Percentiles rank a stretch among this genome's conserved stretches.
These are phyloP conservation scores for Fraxinus greggii DNA, from an alignment of 305 asterid species.

Conservation along the genomic window DNA sequence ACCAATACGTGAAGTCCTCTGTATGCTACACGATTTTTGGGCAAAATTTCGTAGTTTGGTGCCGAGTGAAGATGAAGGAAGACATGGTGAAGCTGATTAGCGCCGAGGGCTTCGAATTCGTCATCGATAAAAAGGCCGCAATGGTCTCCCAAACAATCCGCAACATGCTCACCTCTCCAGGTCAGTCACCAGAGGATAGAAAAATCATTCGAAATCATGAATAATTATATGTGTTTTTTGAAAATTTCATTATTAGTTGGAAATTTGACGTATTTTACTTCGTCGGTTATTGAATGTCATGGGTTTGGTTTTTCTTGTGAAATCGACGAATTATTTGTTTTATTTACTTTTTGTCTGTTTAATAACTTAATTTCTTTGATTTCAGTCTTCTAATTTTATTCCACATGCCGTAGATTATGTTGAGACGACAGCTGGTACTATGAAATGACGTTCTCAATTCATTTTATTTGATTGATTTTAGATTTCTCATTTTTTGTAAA, in stretches of 20 bases:
- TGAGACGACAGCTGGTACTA: not conserved
- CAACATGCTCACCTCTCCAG: conserved; percentile 99
- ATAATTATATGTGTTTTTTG: not conserved
- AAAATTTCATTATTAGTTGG: not conserved
- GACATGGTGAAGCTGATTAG: conserved; percentile 87
- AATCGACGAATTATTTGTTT: not conserved
- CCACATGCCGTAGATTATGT: not conserved
- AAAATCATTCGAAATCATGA: not conserved
- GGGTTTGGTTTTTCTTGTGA: not conserved
- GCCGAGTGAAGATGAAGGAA: conserved; percentile 53
- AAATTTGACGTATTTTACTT: not conserved
- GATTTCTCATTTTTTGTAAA: not conserved
- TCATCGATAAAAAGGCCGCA: conserved; percentile 84
- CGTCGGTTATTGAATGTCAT: not conserved
- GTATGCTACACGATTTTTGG: not conserved
- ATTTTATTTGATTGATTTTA: not conserved
- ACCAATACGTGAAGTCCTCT: not conserved
- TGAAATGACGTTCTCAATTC: not conserved
- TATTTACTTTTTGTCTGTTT: not conserved
- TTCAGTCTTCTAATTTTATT: not conserved
- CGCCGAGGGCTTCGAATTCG: conserved; percentile 92
- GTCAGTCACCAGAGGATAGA: conserved; percentile 28
- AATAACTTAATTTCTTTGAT: not conserved
- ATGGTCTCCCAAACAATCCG: conserved; percentile 98
- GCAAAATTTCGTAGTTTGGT: not conserved